These are phyloP conservation scores for Pichia terricola DNA, from an alignment of 1,139 yeast genomes.

Conservation along the genomic window DNA sequence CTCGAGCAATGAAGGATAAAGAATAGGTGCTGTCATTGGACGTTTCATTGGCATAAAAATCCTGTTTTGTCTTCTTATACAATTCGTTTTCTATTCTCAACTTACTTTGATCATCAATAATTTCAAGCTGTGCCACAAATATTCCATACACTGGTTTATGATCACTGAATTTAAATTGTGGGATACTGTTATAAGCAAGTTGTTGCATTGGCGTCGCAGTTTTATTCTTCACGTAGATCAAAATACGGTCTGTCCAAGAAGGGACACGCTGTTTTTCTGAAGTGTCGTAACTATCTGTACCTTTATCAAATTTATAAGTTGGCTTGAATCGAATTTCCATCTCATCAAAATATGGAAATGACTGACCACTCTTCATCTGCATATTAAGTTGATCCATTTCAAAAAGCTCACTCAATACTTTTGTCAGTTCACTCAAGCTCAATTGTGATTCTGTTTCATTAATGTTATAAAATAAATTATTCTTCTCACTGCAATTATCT, in stretches of 20 bases:
- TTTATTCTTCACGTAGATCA: constrained; percentile 49
- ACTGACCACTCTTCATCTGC: constrained; percentile 63
- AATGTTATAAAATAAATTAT: background rate
- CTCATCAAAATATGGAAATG: constrained; percentile 47
- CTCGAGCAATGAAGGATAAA: constrained; percentile 10
- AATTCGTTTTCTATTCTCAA: constrained; percentile 49
- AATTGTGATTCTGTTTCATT: constrained; percentile 1
- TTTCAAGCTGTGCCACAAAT: constrained; percentile 57
- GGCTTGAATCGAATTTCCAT: constrained; percentile 71
- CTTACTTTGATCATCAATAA: constrained; percentile 58
- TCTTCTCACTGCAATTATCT: background rate
- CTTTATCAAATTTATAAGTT: constrained; percentile 87
- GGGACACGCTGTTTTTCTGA: constrained; percentile 91
- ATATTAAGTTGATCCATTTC: constrained; percentile 70
- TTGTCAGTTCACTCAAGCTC: constrained; percentile 2
- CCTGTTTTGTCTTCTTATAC: constrained; percentile 41
- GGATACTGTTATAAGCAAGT: constrained; percentile 48
- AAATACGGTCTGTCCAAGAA: constrained; percentile 92
- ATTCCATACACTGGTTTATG: constrained; percentile 86
- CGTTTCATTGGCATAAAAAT: constrained; percentile 11
- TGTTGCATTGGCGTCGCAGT: constrained; percentile 37
- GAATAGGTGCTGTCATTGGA: constrained; percentile 1
- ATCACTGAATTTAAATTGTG: constrained; percentile 61
- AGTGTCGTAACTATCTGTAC: constrained; percentile 68
- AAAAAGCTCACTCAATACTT: constrained; percentile 40